Evolutionary conservation across 208 protist species (phyloP).

Genomic region (Trypanosoma congolense): DNA sequence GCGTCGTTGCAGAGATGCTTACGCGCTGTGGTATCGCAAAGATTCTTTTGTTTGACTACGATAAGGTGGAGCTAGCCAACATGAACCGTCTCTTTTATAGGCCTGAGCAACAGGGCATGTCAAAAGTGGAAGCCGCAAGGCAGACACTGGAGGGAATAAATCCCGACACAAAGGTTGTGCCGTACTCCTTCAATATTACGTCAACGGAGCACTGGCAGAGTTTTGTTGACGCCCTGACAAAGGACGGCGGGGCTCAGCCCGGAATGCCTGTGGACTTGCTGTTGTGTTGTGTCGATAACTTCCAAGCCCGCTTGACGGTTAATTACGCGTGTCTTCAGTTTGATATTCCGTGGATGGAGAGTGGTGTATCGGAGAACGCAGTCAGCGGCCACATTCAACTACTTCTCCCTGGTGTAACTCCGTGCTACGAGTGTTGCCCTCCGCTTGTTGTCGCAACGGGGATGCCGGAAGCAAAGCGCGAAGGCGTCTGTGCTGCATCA

Average conservation of each 20-base stretch:
- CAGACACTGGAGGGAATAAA: conserved; percentile 91
- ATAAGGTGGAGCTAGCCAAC: conserved; percentile 97
- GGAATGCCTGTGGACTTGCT: conserved; percentile 82
- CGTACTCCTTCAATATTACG: conserved; percentile 92
- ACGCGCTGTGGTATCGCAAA: conserved; percentile 97
- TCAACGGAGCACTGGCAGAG: conserved; percentile 86
- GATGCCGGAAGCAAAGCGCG: conserved; percentile 90
- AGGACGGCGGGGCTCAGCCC: conserved; percentile 33
- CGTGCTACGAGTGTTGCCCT: conserved; percentile 91
- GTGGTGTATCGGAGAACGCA: conserved; percentile 95
- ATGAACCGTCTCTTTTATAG: conserved; percentile 97
- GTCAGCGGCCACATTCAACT: conserved; percentile 98
- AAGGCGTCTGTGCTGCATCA: conserved; percentile 96
- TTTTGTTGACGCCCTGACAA: conserved; percentile 71
- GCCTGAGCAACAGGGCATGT: conserved; percentile 93
- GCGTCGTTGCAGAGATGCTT: conserved; percentile 97
- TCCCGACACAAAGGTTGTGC: conserved; percentile 93
- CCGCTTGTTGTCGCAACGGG: conserved; percentile 91
- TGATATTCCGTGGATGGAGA: conserved; percentile 93
- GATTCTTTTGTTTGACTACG: conserved; percentile 97
- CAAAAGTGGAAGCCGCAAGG: conserved; percentile 90
- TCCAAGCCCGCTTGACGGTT: conserved; percentile 93
- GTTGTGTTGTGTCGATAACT: conserved; percentile 97
- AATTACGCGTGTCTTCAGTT: conserved; percentile 93
- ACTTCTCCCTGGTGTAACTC: conserved; percentile 87